Base-by-base conservation (phyloP, 2,329 filamentous ascomycete genomes). In the Geoglossum cookeanum region DNA sequence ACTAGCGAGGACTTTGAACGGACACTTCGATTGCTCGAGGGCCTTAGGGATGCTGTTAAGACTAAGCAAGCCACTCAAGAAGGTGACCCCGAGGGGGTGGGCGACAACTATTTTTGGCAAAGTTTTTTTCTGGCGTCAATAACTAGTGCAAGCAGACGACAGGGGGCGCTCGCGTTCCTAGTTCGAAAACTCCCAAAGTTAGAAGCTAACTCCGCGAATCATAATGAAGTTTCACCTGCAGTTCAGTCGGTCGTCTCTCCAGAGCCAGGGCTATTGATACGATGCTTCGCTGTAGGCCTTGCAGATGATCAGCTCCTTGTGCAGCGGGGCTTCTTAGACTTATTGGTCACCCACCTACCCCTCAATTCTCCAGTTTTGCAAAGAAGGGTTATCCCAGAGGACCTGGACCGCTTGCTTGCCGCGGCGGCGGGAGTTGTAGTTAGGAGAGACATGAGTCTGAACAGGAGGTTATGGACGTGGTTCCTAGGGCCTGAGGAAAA, bases 1-100 rank as follows among this genome's bases (percentile, higher is more conserved):
- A 94, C 88, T 7, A 94, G 90, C 62, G 92, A 98, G 67, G 94
- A 98, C 67, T 98, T 97, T 68, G 91, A 97, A 61, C 79, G 86
- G 57, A 94, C 90, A 1, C 68, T 95, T 58, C 79, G 78, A 58
- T 79, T 95, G 8, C 68, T 97, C 52, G 84, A 92, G 63, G 81
- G 78, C 58, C 81, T 97, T 67, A 88, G 90, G 65, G 70, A 77
- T 59, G 77, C 79, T 53, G 78, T 63, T 75, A 82, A 58, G 72
- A 81, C 32, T 63, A 70, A 7, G 5, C 17, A 17, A 35, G 5
- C 11, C 8, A 4, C 27, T 4, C 49, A 35, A 5, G 13, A 5
- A 17, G 70, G 71, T 30, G 75, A 76, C 59, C 71, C 77, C 13
- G 61, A 72, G 70, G 57, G 75, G 74, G 76, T 76, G 7, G 81